Evolutionary conservation across 1,139 yeast genomes (phyloP).

Genomic region (Suzukiozyma palmioleophila): DNA sequence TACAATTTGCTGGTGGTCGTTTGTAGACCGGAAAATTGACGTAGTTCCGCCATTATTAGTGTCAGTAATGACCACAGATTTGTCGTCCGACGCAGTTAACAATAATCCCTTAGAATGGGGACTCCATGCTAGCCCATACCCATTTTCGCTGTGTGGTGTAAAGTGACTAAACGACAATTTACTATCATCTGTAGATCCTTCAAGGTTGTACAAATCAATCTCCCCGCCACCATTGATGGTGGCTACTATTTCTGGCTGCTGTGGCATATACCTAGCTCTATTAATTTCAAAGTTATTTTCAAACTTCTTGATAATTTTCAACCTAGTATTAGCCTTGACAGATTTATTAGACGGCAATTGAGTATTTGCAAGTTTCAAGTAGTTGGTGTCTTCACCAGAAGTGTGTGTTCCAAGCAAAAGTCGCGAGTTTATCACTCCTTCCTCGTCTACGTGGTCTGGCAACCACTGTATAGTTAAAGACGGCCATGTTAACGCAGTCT

Average conservation of each 20-base stretch:
- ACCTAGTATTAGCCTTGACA: constrained; percentile 39
- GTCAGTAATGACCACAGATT: constrained; percentile 43
- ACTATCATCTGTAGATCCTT: constrained; percentile 17
- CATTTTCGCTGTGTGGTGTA: constrained; percentile 59
- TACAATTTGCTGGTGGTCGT: constrained; percentile 51
- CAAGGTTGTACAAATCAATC: constrained; percentile 58
- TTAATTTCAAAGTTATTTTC: constrained; percentile 61
- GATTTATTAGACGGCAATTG: constrained; percentile 50
- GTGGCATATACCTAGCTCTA: constrained; percentile 81
- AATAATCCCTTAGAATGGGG: constrained; percentile 43
- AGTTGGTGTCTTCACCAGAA: constrained; percentile 73
- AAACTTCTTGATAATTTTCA: constrained; percentile 59
- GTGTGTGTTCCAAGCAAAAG: constrained; percentile 85
- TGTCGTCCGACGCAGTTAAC: constrained; percentile 62
- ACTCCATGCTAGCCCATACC: constrained; percentile 72
- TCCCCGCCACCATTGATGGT: constrained; percentile 77
- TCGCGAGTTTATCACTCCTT: constrained; percentile 37
- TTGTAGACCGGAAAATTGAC: constrained; percentile 3
- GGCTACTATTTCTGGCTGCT: constrained; percentile 61
- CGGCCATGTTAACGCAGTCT: constrained; percentile 78
- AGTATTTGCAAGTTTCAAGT: constrained; percentile 69
- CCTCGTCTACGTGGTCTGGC: constrained; percentile 38
- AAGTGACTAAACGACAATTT: constrained; percentile 26
- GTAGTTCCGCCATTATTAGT: constrained; percentile 6
- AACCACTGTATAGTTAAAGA: constrained; percentile 76